These are phyloP conservation scores for Colletotrichum chrysophilum DNA, from an alignment of 2,329 filamentous ascomycete genomes.

Conservation along the genomic window DNA sequence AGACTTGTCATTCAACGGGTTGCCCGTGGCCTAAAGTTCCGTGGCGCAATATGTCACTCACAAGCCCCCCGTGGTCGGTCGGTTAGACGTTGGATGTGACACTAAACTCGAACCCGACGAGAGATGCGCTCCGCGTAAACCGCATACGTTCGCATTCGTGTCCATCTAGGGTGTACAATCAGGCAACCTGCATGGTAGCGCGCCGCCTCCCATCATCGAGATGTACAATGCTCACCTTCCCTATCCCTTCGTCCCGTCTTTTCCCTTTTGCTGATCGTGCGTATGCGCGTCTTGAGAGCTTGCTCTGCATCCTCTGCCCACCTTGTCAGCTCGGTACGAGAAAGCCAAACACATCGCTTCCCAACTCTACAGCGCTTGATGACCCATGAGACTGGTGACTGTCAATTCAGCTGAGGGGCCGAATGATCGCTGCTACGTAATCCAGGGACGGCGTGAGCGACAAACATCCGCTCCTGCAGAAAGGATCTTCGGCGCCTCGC, in stretches of 20 bases:
- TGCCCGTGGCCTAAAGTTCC: neutral
- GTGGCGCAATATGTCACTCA: neutral
- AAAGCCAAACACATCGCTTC: neutral
- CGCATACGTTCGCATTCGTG: constrained; percentile 8
- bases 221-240: neutral
- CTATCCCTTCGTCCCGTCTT: neutral
- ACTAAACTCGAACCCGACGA: constrained; percentile 3
- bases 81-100: neutral
- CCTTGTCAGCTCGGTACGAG: neutral
- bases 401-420: constrained; percentile 5
- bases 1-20: neutral
- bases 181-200: constrained; percentile 5
- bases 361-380: neutral
- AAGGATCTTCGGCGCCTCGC: constrained; percentile 14
- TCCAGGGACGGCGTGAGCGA: neutral
- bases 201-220: neutral
- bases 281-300: neutral
- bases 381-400: constrained; percentile 14
- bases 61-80: neutral
- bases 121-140: constrained; percentile 8
- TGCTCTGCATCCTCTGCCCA: neutral
- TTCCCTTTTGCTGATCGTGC: neutral
- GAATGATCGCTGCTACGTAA: constrained; percentile 20
- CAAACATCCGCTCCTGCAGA: neutral
- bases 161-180: constrained; percentile 1